These are phyloP conservation scores for Botrytis cinerea DNA, from an alignment of 2,329 filamentous ascomycete genomes.

Conservation along the genomic window DNA sequence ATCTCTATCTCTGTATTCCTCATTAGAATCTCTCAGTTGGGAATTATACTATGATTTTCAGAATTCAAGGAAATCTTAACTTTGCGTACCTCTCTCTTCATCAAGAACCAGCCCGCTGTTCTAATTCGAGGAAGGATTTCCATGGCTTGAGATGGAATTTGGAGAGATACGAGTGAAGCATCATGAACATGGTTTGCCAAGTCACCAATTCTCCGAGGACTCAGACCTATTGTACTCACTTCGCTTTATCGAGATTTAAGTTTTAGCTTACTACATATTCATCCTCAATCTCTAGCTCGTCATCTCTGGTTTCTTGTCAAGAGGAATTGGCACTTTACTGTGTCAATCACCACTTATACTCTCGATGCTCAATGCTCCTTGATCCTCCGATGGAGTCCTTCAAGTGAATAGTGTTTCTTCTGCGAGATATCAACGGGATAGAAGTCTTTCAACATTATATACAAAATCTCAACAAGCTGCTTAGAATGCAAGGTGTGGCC, in stretches of 20 bases:
- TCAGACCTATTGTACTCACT: rapidly evolving
- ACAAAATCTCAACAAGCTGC: background rate
- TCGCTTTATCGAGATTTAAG: background rate
- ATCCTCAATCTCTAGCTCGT: background rate
- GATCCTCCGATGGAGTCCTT: background rate
- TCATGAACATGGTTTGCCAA: background rate
- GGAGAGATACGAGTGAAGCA: background rate
- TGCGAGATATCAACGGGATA: background rate
- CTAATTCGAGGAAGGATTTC: background rate
- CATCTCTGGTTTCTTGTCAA: background rate
- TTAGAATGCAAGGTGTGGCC: background rate
- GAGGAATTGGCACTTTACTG: background rate
- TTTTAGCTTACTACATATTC: background rate
- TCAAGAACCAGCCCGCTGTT: background rate
- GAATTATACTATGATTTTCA: background rate
- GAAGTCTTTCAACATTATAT: background rate
- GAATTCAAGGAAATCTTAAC: background rate
- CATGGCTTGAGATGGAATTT: background rate
- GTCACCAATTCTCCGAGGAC: background rate
- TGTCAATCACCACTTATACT: background rate
- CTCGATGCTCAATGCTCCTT: background rate
- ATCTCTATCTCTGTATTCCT: background rate
- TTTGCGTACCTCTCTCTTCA: background rate
- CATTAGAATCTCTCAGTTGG: background rate
- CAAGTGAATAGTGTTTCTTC: background rate